phyloP scores from a whole-genome alignment of 352 stramenopile genomes.

The Phytophthora pisi region DNA sequence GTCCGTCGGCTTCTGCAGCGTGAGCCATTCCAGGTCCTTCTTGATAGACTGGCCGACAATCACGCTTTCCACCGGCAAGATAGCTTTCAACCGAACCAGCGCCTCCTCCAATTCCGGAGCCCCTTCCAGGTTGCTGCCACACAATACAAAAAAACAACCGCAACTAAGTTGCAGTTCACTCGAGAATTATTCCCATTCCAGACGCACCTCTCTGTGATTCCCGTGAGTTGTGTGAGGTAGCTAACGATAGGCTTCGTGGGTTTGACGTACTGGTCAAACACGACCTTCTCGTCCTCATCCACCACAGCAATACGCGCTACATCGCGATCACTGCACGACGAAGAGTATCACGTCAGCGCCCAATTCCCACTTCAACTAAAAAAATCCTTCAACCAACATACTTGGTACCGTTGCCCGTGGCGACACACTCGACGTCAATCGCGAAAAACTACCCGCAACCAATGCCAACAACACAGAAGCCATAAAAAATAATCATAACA shows the following conservation, averaged over 20 bases:
- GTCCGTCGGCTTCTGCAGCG: constrained; percentile 78
- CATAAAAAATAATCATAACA: no score
- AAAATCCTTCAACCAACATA: constrained; percentile 31
- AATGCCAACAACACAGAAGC: no score
- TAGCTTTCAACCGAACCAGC: constrained; percentile 69
- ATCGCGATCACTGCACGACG: constrained; percentile 76
- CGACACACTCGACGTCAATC: constrained; percentile 94
- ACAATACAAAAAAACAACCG: constrained; percentile 7
- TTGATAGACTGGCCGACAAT: constrained; percentile 94
- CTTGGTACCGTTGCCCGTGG: constrained; percentile 81
- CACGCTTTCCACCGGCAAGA: constrained; percentile 83
- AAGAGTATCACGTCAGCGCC: neutral
- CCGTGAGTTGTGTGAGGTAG: constrained; percentile 92
- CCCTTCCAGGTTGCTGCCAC: constrained; percentile 58
- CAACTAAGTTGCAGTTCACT: neutral
- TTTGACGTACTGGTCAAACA: constrained; percentile 90
- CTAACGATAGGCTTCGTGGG: constrained; percentile 86
- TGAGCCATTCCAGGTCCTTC: constrained; percentile 93
- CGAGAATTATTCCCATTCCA: neutral
- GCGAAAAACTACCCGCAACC: constrained; percentile 75
- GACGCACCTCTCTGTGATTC: constrained; percentile 76
- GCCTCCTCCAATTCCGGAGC: constrained; percentile 78
- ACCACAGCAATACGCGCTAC: constrained; percentile 91
- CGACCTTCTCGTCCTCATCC: constrained; percentile 84
- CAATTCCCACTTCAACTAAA: neutral